Evolutionary conservation across 306 rosid species (phyloP), one percentile per base, ranked within the genome.

Genomic region (Pyrus bretschneideri): DNA sequence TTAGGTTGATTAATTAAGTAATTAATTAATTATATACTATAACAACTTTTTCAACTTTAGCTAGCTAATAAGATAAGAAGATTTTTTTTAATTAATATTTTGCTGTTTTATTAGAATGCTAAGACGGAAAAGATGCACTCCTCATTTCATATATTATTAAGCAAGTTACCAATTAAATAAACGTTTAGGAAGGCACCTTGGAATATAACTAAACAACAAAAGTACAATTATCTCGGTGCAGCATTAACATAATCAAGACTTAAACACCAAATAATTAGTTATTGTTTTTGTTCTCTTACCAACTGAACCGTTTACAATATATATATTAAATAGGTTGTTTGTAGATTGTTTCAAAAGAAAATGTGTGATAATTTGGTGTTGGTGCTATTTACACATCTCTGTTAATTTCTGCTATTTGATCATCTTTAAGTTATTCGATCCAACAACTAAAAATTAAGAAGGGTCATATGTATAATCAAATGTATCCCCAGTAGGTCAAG

Each of bases 221-320:
- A 57, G 58, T 42, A 30, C 71, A 44, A 78, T 69, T 66, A 62
- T 81, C 72, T 52, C 57, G 45, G 67, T 82, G 74, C 73, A 31
- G 54, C 4, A 55, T 33, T 65, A 31, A 54, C 38, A 33, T 19
- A 31, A 29, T 66, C 45, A 42, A 22, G 18, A 19, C 71, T 75
- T 64, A 45, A 14, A 14, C 40, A 46, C 30, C 63, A 70, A 18
- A 10, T 52, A 68, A 71, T 58, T 51, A 18, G 19, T 70, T 25
- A 1, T 58, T 30, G 51, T 40, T 25, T 4, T 58, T 44, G 14
- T 45, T 49, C 10, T 18, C 7, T 31, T 61, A n/a, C 0, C 45
- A 68, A 30, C 40, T 67, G n/a, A 19, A 40, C 6, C 21, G 6
- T 35, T 19, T 66, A 13, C 3, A 8, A 51, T 51, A 46, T 5